Evolutionary conservation across 2,329 filamentous ascomycete genomes (phyloP), one percentile per base, ranked within the genome.

Genomic region (Cryphonectria radicalis): DNA sequence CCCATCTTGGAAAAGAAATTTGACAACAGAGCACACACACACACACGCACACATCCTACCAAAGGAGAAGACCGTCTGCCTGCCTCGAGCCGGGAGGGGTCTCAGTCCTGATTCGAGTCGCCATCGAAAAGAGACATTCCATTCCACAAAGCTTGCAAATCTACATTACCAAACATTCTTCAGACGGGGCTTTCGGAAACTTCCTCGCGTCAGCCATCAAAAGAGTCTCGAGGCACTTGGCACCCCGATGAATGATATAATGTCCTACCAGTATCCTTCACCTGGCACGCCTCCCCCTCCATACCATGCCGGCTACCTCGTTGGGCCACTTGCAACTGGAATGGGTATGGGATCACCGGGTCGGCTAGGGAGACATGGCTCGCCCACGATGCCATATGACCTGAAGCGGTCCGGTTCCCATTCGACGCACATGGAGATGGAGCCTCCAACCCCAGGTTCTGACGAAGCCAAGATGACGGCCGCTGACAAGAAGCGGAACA

Each of bases 401-500:
- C 75, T 84, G 71, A 86, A 86, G 77, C 84, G 84, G 76, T 83
- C 85, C 64, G 80, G 85, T 77, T 86, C 86, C 74, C 85, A 84
- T 62, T 83, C 86, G 75, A 84, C 86, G 75, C 84, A 83, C 77
- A 81, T 84, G 72, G 82, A 81, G 73, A 67, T 66, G 64, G 71
- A 63, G 22, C 65, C 67, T 19, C 55, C 64, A 7, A 60, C 63
- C 62, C 70, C 68, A 64, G 69, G 63, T 25, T 67, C 78, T 64
- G 81, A 83, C 55, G 77, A 79, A 68, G 77, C 78, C 28, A 72
- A 79, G 57, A 75, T 81, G 68, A 79, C 79, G 35, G 75, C 82
- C n/a, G 82, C 80, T 50, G 87, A 89, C 72, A 89, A 87, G 80
- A 86, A 84, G 73, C 90, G 95, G 78, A 98, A 97, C 81, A 98